phyloP scores from a whole-genome alignment of 1,139 yeast species.

The Zygoascus hellenicus region DNA sequence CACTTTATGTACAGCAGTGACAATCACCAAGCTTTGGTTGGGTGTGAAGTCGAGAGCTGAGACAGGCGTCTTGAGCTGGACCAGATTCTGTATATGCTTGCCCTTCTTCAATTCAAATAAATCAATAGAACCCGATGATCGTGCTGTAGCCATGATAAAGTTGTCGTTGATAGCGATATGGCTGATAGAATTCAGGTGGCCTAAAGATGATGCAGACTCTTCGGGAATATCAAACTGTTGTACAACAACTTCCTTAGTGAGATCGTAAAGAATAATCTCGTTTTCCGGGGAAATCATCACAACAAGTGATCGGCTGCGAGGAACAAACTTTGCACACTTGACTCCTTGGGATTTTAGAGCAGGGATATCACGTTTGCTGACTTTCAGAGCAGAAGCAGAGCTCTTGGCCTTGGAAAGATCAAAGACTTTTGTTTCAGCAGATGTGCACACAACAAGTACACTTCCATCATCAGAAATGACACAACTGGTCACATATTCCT shows the following conservation, averaged over 20 bases:
- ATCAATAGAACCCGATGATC: constrained; percentile 64
- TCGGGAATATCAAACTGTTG: constrained; percentile 30
- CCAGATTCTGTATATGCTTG: constrained; percentile 27
- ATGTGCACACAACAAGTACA: constrained; percentile 65
- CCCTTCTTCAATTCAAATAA: constrained; percentile 35
- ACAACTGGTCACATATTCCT: constrained; percentile 72
- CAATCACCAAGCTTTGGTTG: constrained; percentile 49
- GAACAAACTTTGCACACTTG: constrained; percentile 39
- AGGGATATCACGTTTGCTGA: constrained; percentile 33
- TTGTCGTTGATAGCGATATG: constrained; percentile 44
- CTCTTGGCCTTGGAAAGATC: constrained; percentile 37
- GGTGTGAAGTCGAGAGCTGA: constrained; percentile 53
- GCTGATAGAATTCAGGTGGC: constrained; percentile 5
- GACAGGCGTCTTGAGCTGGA: constrained; percentile 49
- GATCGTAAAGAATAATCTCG: constrained; percentile 49
- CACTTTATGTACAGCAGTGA: constrained; percentile 69
- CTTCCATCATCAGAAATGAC: constrained; percentile 63
- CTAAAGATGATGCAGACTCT: constrained; percentile 19
- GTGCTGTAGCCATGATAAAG: constrained; percentile 47
- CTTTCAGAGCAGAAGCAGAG: constrained; percentile 13
- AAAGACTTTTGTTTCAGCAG: constrained; percentile 64
- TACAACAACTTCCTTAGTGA: constrained; percentile 25
- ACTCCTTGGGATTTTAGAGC: constrained; percentile 51
- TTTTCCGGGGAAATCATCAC: constrained; percentile 61
- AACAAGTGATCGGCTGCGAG: constrained; percentile 39